Evolutionary conservation across 1,284 basidiomycete species (phyloP), one percentile per base, ranked within the genome.

Genomic region (Ganoderma lingzhi): DNA sequence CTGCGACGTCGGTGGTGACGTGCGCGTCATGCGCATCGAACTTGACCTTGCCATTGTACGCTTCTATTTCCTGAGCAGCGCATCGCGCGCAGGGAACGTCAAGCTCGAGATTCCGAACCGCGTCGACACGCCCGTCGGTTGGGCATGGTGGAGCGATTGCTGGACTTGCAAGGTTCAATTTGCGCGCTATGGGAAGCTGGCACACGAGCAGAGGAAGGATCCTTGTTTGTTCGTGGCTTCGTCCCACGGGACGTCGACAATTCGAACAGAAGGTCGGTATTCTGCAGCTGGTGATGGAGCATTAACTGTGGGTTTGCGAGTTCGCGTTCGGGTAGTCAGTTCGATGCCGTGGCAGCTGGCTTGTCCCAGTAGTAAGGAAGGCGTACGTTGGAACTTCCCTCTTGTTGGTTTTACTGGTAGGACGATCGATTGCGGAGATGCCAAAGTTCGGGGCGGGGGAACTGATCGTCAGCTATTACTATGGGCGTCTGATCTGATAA

Each of bases 121-220:
- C 35, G 37, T 56, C 53, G 32, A 8, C 30, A 30, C 53, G 10
- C 23, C 6, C 14, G 23, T 15, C 30, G 28, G 30, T 32, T 59
- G 35, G 19, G 56, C 19, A n/a, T 39, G 56, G 56, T 39, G 35
- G 35, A 39, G 35, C 56, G 56, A 59, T 59, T 39, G 32, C 35
- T 41, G 10, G 39, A 39, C 14, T 6, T 6, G 39, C 39, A 61
- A 42, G 39, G 59, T 61, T 61, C 59, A 61, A 61, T 61, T 61
- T 61, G 59, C 39, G 23, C 59, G 41, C 59, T 61, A 37, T 61
- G 19, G 56, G 56, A 59, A 59, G 56, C n/a, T 10, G 32, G 37
- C 32, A 39, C 17, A 9, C 35, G 56, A 59, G 56, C 3, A 19
- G 19, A 39, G 55, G 28, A 39, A 59, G 56, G 19, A 39, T 5